Evolutionary conservation across 73 alveolate species (phyloP).

Genomic region (Tetrahymena malaccensis): DNA sequence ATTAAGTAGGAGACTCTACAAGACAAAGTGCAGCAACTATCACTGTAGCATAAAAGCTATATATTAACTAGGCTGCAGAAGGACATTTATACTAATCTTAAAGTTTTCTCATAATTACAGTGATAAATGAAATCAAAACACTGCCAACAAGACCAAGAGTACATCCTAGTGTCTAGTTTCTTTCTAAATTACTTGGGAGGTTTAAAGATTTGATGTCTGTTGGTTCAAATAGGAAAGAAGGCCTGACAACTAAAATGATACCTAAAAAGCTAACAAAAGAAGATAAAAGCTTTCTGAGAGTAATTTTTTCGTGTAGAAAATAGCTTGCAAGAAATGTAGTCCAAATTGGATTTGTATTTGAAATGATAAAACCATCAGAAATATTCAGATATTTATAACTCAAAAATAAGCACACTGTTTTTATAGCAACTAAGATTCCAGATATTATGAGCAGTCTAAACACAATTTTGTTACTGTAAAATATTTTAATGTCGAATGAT

Average conservation of each 20-base stretch:
- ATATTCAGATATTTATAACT: neutral
- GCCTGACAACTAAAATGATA: neutral
- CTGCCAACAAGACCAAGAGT: neutral
- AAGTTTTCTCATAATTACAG: neutral
- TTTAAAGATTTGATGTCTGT: neutral
- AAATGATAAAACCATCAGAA: neutral
- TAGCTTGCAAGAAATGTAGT: neutral
- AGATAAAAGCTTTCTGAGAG: neutral
- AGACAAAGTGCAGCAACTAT: neutral
- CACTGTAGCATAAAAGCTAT: neutral
- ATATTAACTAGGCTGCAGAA: neutral
- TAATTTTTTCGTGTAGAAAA: neutral
- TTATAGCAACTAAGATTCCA: neutral
- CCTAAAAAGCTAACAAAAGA: neutral
- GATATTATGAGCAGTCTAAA: neutral
- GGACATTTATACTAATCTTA: neutral
- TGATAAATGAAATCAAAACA: neutral
- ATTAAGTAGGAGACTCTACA: neutral
- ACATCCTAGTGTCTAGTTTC: neutral
- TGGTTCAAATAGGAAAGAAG: neutral
- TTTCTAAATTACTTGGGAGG: neutral
- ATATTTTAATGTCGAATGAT: neutral
- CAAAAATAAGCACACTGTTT: neutral
- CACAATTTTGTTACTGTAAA: neutral
- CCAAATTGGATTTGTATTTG: neutral